Evolutionary conservation across 257 asterid species (phyloP), one percentile per base, ranked within the genome.

Genomic region (Apocynum venetum): DNA sequence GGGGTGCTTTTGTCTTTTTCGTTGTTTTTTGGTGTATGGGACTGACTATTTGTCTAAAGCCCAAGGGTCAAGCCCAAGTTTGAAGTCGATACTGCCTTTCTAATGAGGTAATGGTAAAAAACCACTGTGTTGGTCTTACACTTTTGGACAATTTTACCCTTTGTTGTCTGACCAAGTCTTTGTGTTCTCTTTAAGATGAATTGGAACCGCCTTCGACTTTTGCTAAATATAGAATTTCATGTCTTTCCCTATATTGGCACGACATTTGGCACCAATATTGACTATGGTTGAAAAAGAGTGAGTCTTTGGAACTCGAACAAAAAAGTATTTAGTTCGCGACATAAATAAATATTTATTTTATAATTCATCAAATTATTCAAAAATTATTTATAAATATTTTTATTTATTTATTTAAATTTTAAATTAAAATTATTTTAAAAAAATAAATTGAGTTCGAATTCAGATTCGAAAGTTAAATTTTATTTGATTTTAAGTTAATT

Each of bases 1-100:
- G 80, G 74, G 82, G 74, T 72, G 83, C 47, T 79, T 81, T 84
- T 81, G 87, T 84, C 83, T 68, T 79, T 81, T 71, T 78, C 49
- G n/a, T 78, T 81, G 78, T 44, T 78, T 57, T 53, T 69, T 46
- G 59, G 56, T 11, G 76, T 64, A 43, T 66, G 68, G 46, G 71
- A 77, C 76, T 77, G 76, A 81, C 78, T 73, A 56, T 76, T 51
- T 41, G 63, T 74, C 19, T 2, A 74, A 71, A 55, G 64, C 72
- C 38, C 52, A 64, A 72, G 71, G 71, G 83, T 79, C 78, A 75
- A 69, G 78, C 78, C 78, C 72, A 79, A 70, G 38, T 63, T 74
- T 41, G 64, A 13, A 38, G 56, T 69, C 60, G 56, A 67, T 46
- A 4, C 59, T 7, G 25, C 35, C 60, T 15, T 15, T 65, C 47